Base-by-base conservation (phyloP, 495 filamentous ascomycete genomes). In the Trichoderma virens region DNA sequence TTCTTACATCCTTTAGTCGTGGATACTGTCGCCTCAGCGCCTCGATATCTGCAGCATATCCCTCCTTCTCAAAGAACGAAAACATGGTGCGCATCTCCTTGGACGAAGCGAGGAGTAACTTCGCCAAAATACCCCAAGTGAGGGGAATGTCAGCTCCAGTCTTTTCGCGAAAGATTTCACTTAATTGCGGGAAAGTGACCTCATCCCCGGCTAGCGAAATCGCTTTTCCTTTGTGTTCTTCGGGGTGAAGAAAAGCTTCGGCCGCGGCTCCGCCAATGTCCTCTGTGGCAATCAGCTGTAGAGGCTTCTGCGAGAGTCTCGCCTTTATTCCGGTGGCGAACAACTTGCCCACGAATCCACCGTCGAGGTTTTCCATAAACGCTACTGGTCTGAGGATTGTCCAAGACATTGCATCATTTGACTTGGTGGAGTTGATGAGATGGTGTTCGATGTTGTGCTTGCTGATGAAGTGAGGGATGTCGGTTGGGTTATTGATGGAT, bases 211-310 rank as follows among this genome's bases (percentile, higher is more conserved):
- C 86, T 3, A 88, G 74, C 23, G 79, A 80, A 30, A 88, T 63
- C 13, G 73, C 76, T 61, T 74, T 71, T 20, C 76, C 73, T 32
- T 76, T 77, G 67, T 75, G 86, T 61, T 71, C 56, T 5, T 71
- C 72, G 9, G 67, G 69, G 5, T 71, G 60, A 4, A 78, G n/a
- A 65, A 88, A 83, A 0, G 81, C 82, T 61, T 82, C 67, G 11
- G 81, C 82, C n/a, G 70, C 84, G 65, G 87, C 84, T 65, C 76
- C 73, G 0, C 85, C 85, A 70, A 88, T 87, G 67, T 87, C 83
- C n/a, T 69, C 72, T 0, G 74, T 74, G 0, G 80, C 74, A 35
- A 88, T 68, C 34, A 82, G 69, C 70, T 86, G 84, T 41, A 88
- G 70, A 7, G 80, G 77, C 62, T 80, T 68, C 60, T 76, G 71